phyloP scores from a whole-genome alignment of 306 rosid species.

The Hippophae gyantsensis region DNA sequence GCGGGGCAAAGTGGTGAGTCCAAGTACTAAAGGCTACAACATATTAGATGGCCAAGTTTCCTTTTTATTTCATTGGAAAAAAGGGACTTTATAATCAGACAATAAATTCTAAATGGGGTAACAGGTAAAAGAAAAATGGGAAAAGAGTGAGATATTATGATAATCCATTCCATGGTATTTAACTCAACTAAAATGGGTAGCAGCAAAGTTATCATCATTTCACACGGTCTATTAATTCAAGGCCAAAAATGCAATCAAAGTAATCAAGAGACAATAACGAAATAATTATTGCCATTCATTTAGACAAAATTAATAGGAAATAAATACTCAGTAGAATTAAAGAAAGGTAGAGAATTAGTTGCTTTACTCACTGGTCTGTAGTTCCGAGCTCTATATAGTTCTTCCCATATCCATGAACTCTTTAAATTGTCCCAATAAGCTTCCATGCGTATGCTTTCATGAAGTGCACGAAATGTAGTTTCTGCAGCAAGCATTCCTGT shows the following conservation, averaged over 20 bases:
- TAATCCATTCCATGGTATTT: too few relatives aligned
- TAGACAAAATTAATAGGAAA: too few relatives aligned
- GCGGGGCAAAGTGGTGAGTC: too few relatives aligned
- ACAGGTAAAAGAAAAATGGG: not conserved
- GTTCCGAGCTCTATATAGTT: conserved; percentile 63
- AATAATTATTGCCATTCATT: too few relatives aligned
- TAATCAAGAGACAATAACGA: too few relatives aligned
- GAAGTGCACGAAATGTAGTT: conserved; percentile 52
- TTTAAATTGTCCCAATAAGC: conserved; percentile 67
- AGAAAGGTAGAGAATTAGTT: conserved; percentile 13
- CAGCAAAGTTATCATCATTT: too few relatives aligned
- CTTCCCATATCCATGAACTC: conserved; percentile 93
- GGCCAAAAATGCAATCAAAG: too few relatives aligned
- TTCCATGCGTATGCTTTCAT: conserved; percentile 56
- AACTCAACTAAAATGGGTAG: too few relatives aligned
- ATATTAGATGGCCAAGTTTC: not conserved
- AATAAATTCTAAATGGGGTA: not conserved
- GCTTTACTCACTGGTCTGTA: conserved; percentile 63
- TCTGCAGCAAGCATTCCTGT: conserved; percentile 97
- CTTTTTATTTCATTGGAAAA: not conserved
- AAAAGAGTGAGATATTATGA: too few relatives aligned
- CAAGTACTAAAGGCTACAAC: not conserved
- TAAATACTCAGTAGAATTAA: not conserved
- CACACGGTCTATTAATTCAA: too few relatives aligned
- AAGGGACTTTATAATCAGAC: not conserved